Base-by-base conservation (phyloP, 768 basidiomycete species). In the Panaeolus papilionaceus region DNA sequence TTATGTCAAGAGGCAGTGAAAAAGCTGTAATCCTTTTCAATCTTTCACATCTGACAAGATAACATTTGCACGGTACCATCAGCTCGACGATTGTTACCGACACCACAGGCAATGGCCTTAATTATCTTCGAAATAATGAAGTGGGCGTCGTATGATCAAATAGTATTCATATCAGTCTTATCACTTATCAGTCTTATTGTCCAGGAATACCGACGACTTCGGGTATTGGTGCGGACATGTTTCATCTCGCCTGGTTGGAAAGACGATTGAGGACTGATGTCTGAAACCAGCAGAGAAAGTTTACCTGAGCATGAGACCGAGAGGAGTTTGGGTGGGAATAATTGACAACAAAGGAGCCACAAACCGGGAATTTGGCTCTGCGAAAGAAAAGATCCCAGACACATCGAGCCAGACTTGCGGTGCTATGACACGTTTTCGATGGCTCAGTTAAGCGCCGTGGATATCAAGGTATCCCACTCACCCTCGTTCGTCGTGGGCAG, bases 361-460 rank as follows among this genome's bases (percentile, higher is more conserved):
- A 26, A 26, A 28, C 54, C 26, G 37, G 33, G 3, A 12, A 37
- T 12, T 14, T 23, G 54, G 54, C 47, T 14, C 47, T 16, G 9
- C 33, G 9, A 37, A 28, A 6, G 14, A 10, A 33, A 58, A 33
- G 11, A 37, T 58, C 54, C 6, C 54, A 58, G 6, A 16, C 28
- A 37, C 3, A 10, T 58, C 26, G 5, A 14, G 33, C 28, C 11
- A 20, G 23, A 9, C n/a, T 6, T 49, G 20, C n/a, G 11, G 7
- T 9, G 6, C 2, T 26, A 20, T 49, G 47, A 49, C 42, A 44
- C 20, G 20, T 20, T 49, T 49, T 20, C 47, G n/a, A 58, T 58
- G 28, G 28, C 5, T 28, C 54, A 49, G 47, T 58, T 58, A 58
- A 58, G 54, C 54, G 54, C 54, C 54, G 54, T 58, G 54, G 20